Conservation (phyloP, 2,329 filamentous ascomycete genomes). For the Fusarium coffeatum region DNA sequence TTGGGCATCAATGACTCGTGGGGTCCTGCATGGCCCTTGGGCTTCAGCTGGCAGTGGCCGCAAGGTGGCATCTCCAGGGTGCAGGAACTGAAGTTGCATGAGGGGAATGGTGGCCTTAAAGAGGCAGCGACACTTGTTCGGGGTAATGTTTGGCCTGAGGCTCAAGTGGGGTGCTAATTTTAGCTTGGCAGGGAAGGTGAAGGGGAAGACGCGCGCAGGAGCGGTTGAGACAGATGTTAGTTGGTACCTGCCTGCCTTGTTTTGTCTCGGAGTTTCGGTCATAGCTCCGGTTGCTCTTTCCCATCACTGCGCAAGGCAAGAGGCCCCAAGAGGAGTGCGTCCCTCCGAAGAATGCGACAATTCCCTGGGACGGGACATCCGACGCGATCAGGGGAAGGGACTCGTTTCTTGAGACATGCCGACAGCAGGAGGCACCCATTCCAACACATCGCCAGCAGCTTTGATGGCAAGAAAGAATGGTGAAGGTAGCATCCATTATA, state of each 20-base stretch:
- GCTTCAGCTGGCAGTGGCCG: background rate
- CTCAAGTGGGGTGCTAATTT: fast-evolving
- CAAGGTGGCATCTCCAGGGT: background rate
- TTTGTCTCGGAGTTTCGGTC: background rate
- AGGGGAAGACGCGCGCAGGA: fast-evolving
- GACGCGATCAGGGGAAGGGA: fast-evolving
- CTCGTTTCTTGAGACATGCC: fast-evolving
- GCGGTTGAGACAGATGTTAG: fast-evolving
- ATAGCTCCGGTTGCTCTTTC: background rate
- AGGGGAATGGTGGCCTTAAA: background rate
- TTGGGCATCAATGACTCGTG: background rate
- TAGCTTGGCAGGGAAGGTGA: background rate
- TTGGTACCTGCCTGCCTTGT: background rate
- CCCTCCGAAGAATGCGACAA: background rate
- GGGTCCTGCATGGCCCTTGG: fast-evolving
- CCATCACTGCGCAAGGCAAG: background rate
- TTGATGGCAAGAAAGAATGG: too few relatives aligned
- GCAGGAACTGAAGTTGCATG: background rate
- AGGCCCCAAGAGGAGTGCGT: fast-evolving
- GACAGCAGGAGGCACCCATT: too few relatives aligned
- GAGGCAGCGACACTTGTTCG: fast-evolving
- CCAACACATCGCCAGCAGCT: too few relatives aligned
- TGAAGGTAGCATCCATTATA: too few relatives aligned
- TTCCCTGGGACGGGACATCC: background rate
- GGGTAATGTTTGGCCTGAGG: fast-evolving